These are phyloP conservation scores for Vitis rotundifolia DNA, from an alignment of 164 flowering plant species.

Conservation along the genomic window DNA sequence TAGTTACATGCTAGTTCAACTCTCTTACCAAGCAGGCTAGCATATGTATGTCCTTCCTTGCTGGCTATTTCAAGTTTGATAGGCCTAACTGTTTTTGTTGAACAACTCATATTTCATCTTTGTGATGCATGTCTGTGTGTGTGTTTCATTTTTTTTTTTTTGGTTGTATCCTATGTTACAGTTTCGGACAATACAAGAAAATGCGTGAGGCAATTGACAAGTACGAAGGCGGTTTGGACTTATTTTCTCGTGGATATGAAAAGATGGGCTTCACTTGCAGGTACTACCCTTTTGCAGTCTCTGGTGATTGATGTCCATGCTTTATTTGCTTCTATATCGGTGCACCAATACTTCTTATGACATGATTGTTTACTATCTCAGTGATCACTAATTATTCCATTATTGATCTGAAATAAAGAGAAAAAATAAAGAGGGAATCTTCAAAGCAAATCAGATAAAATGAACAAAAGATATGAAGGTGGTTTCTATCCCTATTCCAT, in stretches of 20 bases:
- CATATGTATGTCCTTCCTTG: neutral
- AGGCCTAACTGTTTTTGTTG: neutral
- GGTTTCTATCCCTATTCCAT: too few species aligned
- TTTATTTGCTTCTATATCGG: neutral
- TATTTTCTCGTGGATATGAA: constrained; percentile 95
- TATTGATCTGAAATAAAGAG: too few species aligned
- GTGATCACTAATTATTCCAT: neutral
- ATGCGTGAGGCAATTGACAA: constrained; percentile 76
- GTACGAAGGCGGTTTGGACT: constrained; percentile 86
- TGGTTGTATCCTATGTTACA: constrained; percentile 23
- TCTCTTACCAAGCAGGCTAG: neutral
- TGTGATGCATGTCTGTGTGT: neutral
- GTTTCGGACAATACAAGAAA: constrained; percentile 75
- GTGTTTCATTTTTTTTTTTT: neutral
- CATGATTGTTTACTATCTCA: neutral
- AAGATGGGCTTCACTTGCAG: constrained; percentile 81
- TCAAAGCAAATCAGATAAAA: too few species aligned
- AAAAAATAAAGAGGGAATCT: too few species aligned
- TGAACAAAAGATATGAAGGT: too few species aligned
- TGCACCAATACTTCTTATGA: neutral
- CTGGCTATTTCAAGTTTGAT: neutral
- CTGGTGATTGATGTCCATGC: neutral
- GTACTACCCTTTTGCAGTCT: constrained; percentile 23
- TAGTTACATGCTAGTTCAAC: neutral
- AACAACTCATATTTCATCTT: neutral